A percentile compares a stretch with the other conserved stretches of the same genome.
These are phyloP conservation scores for Plasmodium billcollinsi DNA, from an alignment of 169 alveolate species.

Conservation along the genomic window DNA sequence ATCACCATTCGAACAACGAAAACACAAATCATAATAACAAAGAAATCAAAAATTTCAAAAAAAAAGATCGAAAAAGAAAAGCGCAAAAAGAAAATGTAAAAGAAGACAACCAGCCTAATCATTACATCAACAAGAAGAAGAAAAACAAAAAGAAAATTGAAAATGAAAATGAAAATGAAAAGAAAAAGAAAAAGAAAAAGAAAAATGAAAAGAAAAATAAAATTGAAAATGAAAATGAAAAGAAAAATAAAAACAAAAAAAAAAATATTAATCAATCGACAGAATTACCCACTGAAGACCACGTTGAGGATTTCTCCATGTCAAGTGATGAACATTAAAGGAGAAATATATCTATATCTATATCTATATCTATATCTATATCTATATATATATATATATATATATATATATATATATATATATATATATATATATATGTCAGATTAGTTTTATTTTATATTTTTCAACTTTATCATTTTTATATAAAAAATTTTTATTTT, in stretches of 20 bases:
- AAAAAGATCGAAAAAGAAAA: not conserved
- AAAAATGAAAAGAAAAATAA: slow-evolving; percentile 1
- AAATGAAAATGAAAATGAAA: slow-evolving; percentile 1
- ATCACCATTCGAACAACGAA: not conserved
- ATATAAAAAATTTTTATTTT: too few relatives aligned
- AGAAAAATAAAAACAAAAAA: slow-evolving; percentile 2
- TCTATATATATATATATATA: too few relatives aligned
- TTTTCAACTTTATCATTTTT: too few relatives aligned
- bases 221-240: slow-evolving; percentile 1
- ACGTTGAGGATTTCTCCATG: slow-evolving; percentile 42
- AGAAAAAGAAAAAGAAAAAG: not conserved
- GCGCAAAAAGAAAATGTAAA: not conserved
- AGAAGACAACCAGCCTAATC: too few relatives aligned
- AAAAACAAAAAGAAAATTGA: too few relatives aligned
- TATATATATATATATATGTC: too few relatives aligned
- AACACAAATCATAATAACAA: not conserved
- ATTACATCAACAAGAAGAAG: not conserved
- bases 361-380: too few relatives aligned
- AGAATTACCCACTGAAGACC: slow-evolving; percentile 13
- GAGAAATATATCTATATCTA: not conserved
- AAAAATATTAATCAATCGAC: slow-evolving; percentile 1
- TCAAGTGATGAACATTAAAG: slow-evolving; percentile 47
- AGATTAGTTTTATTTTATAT: too few relatives aligned
- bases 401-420: too few relatives aligned
- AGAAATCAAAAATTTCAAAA: not conserved